Base-by-base conservation (phyloP, 805 yeast genomes). In the Candida nanaspora region DNA sequence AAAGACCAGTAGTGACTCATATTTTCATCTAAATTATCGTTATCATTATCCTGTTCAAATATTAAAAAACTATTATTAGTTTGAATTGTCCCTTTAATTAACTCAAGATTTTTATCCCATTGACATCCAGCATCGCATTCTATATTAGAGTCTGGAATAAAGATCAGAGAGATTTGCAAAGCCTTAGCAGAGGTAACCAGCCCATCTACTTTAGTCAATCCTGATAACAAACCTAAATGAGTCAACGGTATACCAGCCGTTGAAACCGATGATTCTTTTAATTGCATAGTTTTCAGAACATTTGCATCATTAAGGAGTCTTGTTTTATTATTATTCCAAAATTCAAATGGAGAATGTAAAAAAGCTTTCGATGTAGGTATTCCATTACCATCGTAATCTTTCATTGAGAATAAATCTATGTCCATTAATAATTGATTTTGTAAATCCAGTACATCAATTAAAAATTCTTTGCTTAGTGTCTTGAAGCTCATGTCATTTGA, bases 141-240 rank as follows among this genome's bases (percentile, higher is more conserved):
- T 37, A 2, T 38, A 8, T 22, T 35, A 19, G 27, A 23, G 27
- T 29, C 18, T 25, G 53, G 50, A 8, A 45, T 40, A 37, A 59
- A 62, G 30, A 68, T 44, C 7, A 69, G 28, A 20, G 68, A 47
- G 1, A 72, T 50, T 40, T 66, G 59, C 6, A 71, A 31, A 0
- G 70, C 56, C 13, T 62, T 56, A 0, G 76, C 76, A 16, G 67
- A 59, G 39, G 56, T 59, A 6, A 70, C 56, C 2, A 68, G 40
- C 0, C 78, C 77, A 47, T 72, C 71, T 5, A 66, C 61, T 45
- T 63, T 67, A 23, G 57, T 53, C 1, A 66, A 53, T 0, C 70
- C 73, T 1, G 69, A 54, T 19, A 70, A 56, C 20, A 69, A 43
- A 7, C 59, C 55, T 5, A 57, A 43, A 25, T 56, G 52, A 1